A percentile compares a stretch with the other conserved stretches of the same genome.
Evolutionary conservation across 2,329 filamentous ascomycete genomes (phyloP).

Genomic region (Calonectria fujianensis): DNA sequence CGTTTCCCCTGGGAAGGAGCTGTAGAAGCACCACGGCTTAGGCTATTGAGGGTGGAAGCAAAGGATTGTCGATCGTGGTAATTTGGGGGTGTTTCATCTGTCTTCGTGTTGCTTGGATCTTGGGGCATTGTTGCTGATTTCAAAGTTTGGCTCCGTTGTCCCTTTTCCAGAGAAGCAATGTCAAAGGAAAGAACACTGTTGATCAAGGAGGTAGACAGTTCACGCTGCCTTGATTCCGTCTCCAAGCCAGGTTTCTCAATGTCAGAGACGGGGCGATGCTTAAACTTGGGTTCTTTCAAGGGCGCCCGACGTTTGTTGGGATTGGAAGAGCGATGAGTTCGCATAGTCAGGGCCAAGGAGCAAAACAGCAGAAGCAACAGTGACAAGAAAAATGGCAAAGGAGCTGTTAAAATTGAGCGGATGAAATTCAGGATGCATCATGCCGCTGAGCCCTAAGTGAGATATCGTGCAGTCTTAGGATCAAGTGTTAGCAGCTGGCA

Average conservation of each 20-base stretch:
- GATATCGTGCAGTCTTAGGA: neutral
- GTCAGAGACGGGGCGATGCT: neutral
- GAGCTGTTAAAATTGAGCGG: neutral
- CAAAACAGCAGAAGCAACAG: neutral
- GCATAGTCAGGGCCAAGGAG: neutral
- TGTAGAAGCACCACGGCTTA: neutral
- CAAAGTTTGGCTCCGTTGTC: neutral
- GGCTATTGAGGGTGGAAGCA: neutral
- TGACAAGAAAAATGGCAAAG: neutral
- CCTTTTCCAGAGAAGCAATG: neutral
- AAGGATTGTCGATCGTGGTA: neutral
- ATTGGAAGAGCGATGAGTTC: neutral
- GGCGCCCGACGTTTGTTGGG: no score
- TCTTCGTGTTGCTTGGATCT: neutral
- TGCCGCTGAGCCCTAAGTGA: slow-evolving; percentile 2
- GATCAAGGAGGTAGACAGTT: neutral
- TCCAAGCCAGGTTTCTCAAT: neutral
- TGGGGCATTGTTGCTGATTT: neutral
- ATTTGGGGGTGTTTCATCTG: neutral
- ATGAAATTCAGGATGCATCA: slow-evolving; percentile 10
- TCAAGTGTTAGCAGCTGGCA: slow-evolving; percentile 9
- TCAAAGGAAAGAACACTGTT: neutral
- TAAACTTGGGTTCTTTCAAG: neutral
- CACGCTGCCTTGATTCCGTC: neutral
- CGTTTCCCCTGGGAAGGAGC: neutral